A percentile compares a stretch with the other conserved stretches of the same genome.
Conservation (phyloP, 805 yeast species). For the Yarrowia deformans region DNA sequence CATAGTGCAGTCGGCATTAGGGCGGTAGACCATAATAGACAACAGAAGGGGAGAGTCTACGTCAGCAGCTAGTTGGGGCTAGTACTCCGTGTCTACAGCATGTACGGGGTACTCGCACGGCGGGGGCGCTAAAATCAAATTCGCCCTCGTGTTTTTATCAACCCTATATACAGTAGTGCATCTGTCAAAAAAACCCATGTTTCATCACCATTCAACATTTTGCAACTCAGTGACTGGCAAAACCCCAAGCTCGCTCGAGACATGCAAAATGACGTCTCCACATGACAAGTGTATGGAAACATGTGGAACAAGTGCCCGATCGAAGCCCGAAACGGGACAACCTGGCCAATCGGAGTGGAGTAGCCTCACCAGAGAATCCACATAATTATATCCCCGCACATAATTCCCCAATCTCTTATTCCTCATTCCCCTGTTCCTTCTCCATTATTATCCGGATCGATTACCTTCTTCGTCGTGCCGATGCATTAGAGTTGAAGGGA, state of each 20-base stretch:
- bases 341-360: background rate
- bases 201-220: no score
- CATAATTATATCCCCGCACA: background rate
- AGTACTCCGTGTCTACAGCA: no score
- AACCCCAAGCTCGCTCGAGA: background rate
- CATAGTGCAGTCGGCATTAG: slow-evolving; percentile 32
- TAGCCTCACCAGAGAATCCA: background rate
- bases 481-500: background rate
- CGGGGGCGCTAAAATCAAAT: no score
- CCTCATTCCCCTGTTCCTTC: no score
- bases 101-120: no score
- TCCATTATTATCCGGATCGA: slow-evolving; percentile 21
- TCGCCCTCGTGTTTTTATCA: no score
- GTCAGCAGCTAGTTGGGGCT: no score
- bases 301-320: background rate
- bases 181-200: no score
- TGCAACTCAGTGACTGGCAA: no score
- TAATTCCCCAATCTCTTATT: background rate
- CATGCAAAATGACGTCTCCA: slow-evolving; percentile 7
- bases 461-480: slow-evolving; percentile 17
- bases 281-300: background rate
- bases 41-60: background rate
- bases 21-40: slow-evolving; percentile 12
- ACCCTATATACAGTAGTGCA: no score
- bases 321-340: background rate